phyloP scores from a whole-genome alignment of 2,329 filamentous ascomycete species.

The Amauroascus verrucosus region DNA sequence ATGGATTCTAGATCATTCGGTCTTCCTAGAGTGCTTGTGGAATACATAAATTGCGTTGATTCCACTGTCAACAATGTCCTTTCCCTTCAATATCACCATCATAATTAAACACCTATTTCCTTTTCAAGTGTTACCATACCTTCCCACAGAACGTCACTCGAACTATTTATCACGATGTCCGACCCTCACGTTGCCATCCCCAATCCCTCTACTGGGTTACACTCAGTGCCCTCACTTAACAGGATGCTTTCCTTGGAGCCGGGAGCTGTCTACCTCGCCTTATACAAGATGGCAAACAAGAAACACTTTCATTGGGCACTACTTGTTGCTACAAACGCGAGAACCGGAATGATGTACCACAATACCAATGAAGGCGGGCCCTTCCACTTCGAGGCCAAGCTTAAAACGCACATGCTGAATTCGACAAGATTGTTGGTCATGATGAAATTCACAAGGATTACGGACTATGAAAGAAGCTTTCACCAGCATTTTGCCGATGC shows the following conservation, averaged over 20 bases:
- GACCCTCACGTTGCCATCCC: background rate
- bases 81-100: too few relatives aligned
- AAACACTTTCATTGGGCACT: conserved; percentile 9
- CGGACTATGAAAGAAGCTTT: conserved; percentile 3
- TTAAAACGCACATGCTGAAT: conserved; percentile 9
- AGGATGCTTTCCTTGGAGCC: conserved; percentile 13
- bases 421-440: conserved; percentile 1
- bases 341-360: conserved; percentile 13
- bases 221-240: conserved; percentile 1
- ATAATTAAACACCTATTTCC: too few relatives aligned
- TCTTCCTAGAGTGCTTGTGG: too few relatives aligned
- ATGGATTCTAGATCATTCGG: too few relatives aligned
- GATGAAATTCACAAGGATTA: conserved; percentile 7
- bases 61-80: too few relatives aligned
- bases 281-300: background rate
- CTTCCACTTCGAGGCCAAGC: conserved; percentile 4
- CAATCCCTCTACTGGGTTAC: background rate
- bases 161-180: too few relatives aligned
- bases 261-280: conserved; percentile 5
- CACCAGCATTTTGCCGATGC: background rate
- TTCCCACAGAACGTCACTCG: too few relatives aligned
- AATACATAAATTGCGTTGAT: too few relatives aligned
- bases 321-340: conserved; percentile 4
- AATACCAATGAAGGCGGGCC: conserved; percentile 8
- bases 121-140: too few relatives aligned